Evolutionary conservation across 768 basidiomycete genomes (phyloP).

Genomic region (Sporobolomyces phaffii): DNA sequence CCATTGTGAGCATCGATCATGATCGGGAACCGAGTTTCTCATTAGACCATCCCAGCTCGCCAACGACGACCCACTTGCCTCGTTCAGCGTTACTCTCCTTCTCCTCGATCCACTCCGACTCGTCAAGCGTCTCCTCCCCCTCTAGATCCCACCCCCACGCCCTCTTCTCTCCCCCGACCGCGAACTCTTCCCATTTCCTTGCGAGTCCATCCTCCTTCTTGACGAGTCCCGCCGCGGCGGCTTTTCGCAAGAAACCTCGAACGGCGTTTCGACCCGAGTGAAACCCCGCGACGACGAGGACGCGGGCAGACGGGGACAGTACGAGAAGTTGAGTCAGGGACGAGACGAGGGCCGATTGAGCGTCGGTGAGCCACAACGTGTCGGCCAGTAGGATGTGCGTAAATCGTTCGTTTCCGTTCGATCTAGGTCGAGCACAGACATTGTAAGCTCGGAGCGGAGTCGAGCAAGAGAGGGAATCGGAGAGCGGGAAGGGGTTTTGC

Average conservation of each 20-base stretch:
- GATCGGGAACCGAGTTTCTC: constrained; percentile 2
- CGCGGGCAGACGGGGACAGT: background rate
- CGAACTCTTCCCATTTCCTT: constrained; percentile 13
- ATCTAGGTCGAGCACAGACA: background rate
- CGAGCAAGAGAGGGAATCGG: too few relatives aligned
- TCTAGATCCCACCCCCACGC: constrained; percentile 26
- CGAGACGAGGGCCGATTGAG: constrained; percentile 9
- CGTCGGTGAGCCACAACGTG: constrained; percentile 14
- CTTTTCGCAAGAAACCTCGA: constrained; percentile 14
- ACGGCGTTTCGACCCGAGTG: constrained; percentile 24
- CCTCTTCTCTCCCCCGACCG: constrained; percentile 4
- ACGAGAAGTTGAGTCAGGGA: constrained; percentile 17
- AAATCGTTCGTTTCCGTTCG: background rate
- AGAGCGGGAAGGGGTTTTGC: background rate
- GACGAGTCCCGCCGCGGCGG: background rate
- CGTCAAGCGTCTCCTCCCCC: too few relatives aligned
- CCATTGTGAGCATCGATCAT: too few relatives aligned
- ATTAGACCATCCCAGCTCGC: constrained; percentile 16
- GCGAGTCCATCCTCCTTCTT: background rate
- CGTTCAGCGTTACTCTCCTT: constrained; percentile 21
- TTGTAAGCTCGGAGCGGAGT: background rate
- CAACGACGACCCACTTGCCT: constrained; percentile 34
- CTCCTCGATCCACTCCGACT: constrained; percentile 17
- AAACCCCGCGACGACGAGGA: constrained; percentile 23
- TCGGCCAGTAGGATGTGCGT: constrained; percentile 31